phyloP scores from a whole-genome alignment of 202 grass and related monocot genomes.

The Bolboschoenoplectus hybrid region DNA sequence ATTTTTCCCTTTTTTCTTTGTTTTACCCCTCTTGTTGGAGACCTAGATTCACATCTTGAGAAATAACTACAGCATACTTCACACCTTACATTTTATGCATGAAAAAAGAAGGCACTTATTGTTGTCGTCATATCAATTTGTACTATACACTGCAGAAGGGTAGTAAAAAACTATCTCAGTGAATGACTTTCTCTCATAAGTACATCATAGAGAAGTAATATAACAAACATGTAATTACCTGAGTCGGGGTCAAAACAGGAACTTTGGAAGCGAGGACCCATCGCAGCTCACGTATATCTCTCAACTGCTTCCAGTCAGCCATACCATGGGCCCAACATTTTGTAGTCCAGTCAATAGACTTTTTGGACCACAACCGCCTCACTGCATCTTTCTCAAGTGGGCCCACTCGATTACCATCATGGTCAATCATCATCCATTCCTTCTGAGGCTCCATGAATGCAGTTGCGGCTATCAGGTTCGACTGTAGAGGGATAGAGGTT shows the following conservation, averaged over 20 bases:
- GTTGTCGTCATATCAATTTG: background rate
- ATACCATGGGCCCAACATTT: conserved; percentile 96
- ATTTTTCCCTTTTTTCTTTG: background rate
- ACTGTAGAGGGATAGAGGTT: conserved; percentile 95
- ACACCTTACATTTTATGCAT: conserved; percentile 17
- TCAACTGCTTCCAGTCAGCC: conserved; percentile 93
- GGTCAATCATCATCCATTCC: conserved; percentile 98
- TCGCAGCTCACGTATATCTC: conserved; percentile 92
- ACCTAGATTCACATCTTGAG: background rate
- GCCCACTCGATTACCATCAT: conserved; percentile 76
- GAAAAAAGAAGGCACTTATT: background rate
- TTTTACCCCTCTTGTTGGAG: background rate
- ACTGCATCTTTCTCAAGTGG: conserved; percentile 97
- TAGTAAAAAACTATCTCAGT: conserved; percentile 15
- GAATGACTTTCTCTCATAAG: background rate
- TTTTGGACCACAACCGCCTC: conserved; percentile 90
- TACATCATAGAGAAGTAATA: background rate
- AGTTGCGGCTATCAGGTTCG: conserved; percentile 89
- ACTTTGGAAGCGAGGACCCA: conserved; percentile 84
- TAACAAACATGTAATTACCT: conserved; percentile 53
- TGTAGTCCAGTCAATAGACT: conserved; percentile 88
- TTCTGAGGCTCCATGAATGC: conserved; percentile 97
- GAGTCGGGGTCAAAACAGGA: conserved; percentile 85
- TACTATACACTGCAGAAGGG: background rate
- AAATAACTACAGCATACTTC: background rate